Percentiles rank a stretch among this genome's conserved stretches.
Conservation (phyloP, 2,329 filamentous ascomycete species). For the Neopestalotiopsis clavispora region DNA sequence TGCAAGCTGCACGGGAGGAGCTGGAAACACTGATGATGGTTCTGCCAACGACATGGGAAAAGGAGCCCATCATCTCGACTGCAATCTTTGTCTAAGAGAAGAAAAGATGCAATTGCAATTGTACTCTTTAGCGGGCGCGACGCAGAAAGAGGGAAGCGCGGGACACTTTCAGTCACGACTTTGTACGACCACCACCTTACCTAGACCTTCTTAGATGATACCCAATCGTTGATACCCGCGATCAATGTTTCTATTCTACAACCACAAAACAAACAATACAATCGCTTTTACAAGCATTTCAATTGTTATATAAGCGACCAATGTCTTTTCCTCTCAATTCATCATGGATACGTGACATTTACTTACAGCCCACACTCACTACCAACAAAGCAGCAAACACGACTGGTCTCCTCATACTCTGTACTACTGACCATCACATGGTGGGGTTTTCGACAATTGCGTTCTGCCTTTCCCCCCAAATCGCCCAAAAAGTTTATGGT, state of each 20-base stretch:
- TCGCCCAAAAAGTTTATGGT: neutral
- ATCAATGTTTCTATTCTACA: neutral
- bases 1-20: slow-evolving; percentile 36
- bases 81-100: slow-evolving; percentile 34
- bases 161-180: neutral
- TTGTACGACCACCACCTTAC: neutral
- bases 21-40: slow-evolving; percentile 36
- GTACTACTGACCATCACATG: neutral
- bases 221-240: neutral
- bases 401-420: neutral
- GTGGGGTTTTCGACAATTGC: neutral
- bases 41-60: slow-evolving; percentile 34
- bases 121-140: neutral
- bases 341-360: neutral
- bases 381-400: neutral
- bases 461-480: neutral
- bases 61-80: slow-evolving; percentile 34
- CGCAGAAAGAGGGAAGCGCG: neutral
- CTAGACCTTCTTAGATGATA: neutral
- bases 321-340: no score
- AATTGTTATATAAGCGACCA: neutral
- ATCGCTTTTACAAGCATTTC: neutral
- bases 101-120: slow-evolving; percentile 24
- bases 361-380: neutral
- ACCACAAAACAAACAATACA: neutral